Percentiles rank a stretch among this genome's conserved stretches.
Conservation (phyloP, 805 yeast species). For the Metschnikowia shivogae region DNA sequence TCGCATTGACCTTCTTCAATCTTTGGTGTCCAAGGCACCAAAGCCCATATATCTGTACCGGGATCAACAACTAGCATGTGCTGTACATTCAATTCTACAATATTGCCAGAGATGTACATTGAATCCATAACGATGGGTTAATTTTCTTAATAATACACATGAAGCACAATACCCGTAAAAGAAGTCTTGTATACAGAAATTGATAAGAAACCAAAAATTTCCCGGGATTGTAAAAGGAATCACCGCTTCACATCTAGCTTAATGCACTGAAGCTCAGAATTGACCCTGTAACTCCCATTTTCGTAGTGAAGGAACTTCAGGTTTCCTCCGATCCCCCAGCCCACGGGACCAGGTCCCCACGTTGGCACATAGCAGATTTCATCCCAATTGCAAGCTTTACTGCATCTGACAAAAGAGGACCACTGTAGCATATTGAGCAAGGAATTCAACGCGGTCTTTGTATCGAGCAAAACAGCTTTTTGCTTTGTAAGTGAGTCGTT, state of each 20-base stretch:
- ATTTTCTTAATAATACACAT: no score
- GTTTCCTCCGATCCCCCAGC: slow-evolving; percentile 25
- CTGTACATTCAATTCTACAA: no score
- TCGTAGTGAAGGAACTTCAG: slow-evolving; percentile 12
- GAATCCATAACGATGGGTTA: no score
- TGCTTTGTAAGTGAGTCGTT: slow-evolving; percentile 4
- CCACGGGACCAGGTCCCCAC: slow-evolving; percentile 41
- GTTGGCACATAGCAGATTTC: slow-evolving; percentile 56
- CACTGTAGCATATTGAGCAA: slow-evolving; percentile 35
- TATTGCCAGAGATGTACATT: no score
- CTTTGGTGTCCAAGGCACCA: no score
- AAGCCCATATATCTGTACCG: no score
- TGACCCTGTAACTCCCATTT: slow-evolving; percentile 12
- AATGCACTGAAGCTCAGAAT: slow-evolving; percentile 17
- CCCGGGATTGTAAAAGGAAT: background rate
- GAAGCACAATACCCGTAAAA: no score
- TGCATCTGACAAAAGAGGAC: slow-evolving; percentile 42
- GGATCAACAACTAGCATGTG: no score
- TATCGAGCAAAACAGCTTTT: background rate
- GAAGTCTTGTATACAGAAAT: no score
- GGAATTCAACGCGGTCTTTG: slow-evolving; percentile 6
- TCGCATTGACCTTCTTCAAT: no score
- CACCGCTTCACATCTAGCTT: slow-evolving; percentile 7
- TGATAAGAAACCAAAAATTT: no score
- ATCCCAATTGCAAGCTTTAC: slow-evolving; percentile 38